Evolutionary conservation across 441 rosid species (phyloP), one percentile per base, ranked within the genome.

Genomic region (Breynia disticha): DNA sequence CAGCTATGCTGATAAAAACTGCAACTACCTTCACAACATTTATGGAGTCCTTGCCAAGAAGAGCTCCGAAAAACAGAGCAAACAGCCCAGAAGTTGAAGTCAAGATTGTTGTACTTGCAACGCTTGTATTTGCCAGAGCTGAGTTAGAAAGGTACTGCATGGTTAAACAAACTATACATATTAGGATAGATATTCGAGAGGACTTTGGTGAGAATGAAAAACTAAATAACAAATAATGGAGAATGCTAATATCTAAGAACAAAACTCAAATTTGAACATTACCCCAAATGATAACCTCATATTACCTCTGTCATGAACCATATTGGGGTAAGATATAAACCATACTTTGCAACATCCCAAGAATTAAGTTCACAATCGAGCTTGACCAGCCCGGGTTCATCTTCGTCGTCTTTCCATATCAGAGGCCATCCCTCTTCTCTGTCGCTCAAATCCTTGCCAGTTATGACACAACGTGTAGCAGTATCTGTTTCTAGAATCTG

Each of bases 1-100:
- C 86, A 46, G 76, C 66, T 76, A 83, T 76, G 78, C 84, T 76
- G 50, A 80, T 62, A 43, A 80, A 64, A 64, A 76, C 86, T 52
- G 90, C 78, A 18, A 73, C 72, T 70, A 76, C 80, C 73, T 78
- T 83, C 2, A 67, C 63, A 12, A 69, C 47, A 56, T 55, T 71
- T 48, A 83, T 49, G 0, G 78, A 72, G 57, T 83, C 90, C 63
- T 80, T 78, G 19, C 87, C 77, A 2, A 80, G 81, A 41, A 80
- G 68, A 56, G 74, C 81, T 53, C 84, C 90, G 38, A 80, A 74
- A 57, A 76, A 69, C 52, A 83, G 84, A n/a, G 90, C 76, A 64
- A 78, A 83, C 43, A 83, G 81, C 7, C 79, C 82, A 3, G 87
- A 80, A 47, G 90, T 83, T 19, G 87, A 80, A 4, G 79, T 74